These are phyloP conservation scores for Acacia melanoxylon DNA, from an alignment of 306 rosid species.

Conservation along the genomic window DNA sequence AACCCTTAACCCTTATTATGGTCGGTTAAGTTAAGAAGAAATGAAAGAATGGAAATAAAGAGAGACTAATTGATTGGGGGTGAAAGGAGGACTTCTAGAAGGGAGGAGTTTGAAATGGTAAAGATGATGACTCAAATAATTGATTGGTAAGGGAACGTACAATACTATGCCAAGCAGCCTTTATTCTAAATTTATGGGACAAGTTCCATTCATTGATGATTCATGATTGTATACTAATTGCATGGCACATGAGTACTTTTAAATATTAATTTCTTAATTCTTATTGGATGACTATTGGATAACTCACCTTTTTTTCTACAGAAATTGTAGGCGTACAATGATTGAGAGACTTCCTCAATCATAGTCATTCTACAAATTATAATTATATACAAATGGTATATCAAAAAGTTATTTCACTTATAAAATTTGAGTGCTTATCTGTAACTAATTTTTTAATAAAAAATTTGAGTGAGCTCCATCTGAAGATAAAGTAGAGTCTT, in stretches of 20 bases:
- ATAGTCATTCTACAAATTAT: slow-evolving; percentile 13
- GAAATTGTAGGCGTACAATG: slow-evolving; percentile 22
- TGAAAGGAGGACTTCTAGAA: not conserved
- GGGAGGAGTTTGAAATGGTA: slow-evolving; percentile 28
- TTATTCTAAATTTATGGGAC: slow-evolving; percentile 21
- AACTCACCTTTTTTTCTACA: slow-evolving; percentile 1
- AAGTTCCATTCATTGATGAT: not conserved
- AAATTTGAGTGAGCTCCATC: not conserved
- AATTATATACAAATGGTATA: not conserved
- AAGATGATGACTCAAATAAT: slow-evolving; percentile 36
- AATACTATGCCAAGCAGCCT: not conserved
- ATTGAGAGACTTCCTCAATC: slow-evolving; percentile 33
- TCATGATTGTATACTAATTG: slow-evolving; percentile 23
- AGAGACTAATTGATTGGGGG: not conserved
- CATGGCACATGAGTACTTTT: not conserved
- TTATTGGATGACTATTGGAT: slow-evolving; percentile 21
- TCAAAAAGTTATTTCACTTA: not conserved
- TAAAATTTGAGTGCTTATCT: not conserved
- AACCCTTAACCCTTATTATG: too few species aligned
- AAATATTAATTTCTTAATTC: not conserved
- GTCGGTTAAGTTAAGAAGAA: not conserved
- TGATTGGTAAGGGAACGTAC: slow-evolving; percentile 10
- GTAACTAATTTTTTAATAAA: not conserved
- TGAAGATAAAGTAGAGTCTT: not conserved
- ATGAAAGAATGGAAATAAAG: too few species aligned